Evolutionary conservation across 2,329 filamentous ascomycete species (phyloP).

Genomic region (Endoconidiophora polonica): DNA sequence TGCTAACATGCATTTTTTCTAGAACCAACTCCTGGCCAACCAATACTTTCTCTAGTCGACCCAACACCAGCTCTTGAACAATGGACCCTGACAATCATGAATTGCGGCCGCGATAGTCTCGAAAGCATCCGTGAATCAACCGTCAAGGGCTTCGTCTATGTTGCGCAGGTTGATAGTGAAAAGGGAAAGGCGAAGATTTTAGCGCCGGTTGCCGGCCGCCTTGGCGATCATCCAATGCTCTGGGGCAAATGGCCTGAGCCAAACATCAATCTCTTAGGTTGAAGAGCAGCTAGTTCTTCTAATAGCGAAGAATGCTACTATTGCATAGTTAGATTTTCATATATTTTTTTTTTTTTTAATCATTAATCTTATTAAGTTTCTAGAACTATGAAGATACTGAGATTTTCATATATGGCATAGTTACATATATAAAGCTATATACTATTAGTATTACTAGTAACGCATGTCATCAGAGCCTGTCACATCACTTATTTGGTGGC

Average conservation of each 20-base stretch:
- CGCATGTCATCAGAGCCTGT: too few species aligned
- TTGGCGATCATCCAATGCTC: slow-evolving; percentile 65
- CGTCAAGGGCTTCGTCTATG: slow-evolving; percentile 84
- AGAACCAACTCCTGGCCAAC: slow-evolving; percentile 20
- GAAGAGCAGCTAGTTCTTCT: slow-evolving; percentile 2
- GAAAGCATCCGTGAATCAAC: slow-evolving; percentile 63
- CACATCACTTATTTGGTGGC: too few species aligned
- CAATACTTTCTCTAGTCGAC: slow-evolving; percentile 44
- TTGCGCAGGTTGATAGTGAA: slow-evolving; percentile 77
- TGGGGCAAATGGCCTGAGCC: slow-evolving; percentile 80
- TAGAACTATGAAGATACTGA: too few species aligned
- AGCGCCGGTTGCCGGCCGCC: slow-evolving; percentile 64
- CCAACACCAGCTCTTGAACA: slow-evolving; percentile 57
- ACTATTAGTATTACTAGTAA: too few species aligned
- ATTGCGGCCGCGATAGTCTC: slow-evolving; percentile 49
- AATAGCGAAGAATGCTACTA: neutral
- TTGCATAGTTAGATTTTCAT: too few species aligned
- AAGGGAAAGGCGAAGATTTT: slow-evolving; percentile 67
- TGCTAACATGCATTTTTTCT: slow-evolving; percentile 12
- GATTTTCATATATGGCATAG: too few species aligned
- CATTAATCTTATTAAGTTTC: too few species aligned
- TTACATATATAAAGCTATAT: too few species aligned
- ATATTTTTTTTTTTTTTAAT: too few species aligned
- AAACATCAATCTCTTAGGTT: slow-evolving; percentile 56
- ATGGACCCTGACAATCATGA: slow-evolving; percentile 70